Percentiles rank a stretch among this genome's conserved stretches.
These are phyloP conservation scores for Xylaria sp. DNA, from an alignment of 2,329 filamentous ascomycete genomes.

Conservation along the genomic window DNA sequence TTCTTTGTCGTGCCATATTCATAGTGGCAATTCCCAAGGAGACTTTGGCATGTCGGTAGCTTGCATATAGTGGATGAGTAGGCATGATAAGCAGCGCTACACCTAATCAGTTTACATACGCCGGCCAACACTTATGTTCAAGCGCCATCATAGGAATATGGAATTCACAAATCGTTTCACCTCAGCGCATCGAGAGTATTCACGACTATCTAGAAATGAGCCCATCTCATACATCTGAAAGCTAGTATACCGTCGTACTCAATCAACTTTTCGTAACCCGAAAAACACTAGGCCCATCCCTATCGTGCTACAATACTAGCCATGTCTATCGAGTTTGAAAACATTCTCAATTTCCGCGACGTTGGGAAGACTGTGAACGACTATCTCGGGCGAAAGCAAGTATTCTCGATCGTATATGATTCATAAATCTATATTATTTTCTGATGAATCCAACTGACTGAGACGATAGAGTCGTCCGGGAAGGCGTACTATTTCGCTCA, in stretches of 20 bases:
- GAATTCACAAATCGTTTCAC: not conserved
- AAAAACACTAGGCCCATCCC: not conserved
- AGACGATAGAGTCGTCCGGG: constrained; percentile 59
- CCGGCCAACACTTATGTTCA: not conserved
- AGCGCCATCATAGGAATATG: not conserved
- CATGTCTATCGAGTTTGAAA: constrained; percentile 57
- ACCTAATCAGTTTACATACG: constrained; percentile 1
- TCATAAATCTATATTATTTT: too few relatives aligned
- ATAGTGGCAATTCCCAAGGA: not conserved
- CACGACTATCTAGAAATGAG: not conserved
- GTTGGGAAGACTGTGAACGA: constrained; percentile 74
- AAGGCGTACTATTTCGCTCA: constrained; percentile 74
- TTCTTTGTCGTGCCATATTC: not conserved
- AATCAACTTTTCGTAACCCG: not conserved
- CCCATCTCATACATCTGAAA: not conserved
- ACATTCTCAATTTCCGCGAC: constrained; percentile 80
- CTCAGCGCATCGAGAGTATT: not conserved
- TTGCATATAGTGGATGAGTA: not conserved
- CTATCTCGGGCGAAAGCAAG: constrained; percentile 65
- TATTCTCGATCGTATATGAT: not conserved
- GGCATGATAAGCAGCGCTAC: constrained; percentile 1
- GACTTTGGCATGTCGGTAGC: not conserved
- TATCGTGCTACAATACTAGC: not conserved
- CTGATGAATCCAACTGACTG: constrained; percentile 16
- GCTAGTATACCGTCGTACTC: not conserved